Evolutionary conservation across 345 rosid genomes (phyloP).

Genomic region (Citrus sp.): DNA sequence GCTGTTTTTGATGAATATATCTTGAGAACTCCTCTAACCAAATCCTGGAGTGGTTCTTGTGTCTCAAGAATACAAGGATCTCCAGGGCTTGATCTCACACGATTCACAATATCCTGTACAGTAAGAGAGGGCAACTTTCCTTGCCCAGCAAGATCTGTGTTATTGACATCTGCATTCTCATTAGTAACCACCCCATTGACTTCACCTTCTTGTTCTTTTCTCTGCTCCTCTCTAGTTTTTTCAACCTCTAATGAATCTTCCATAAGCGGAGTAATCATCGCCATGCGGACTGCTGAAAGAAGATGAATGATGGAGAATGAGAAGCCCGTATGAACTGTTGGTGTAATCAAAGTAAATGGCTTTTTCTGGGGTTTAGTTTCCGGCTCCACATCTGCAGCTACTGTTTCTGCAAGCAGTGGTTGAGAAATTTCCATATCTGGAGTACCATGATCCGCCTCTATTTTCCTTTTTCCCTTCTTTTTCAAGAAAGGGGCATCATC

Average conservation of each 20-base stretch:
- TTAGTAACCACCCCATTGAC: slow-evolving; percentile 39
- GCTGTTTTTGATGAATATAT: slow-evolving; percentile 89
- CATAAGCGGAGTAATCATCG: slow-evolving; percentile 61
- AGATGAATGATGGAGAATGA: slow-evolving; percentile 95
- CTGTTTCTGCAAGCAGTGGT: slow-evolving; percentile 42
- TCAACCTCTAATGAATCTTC: slow-evolving; percentile 64
- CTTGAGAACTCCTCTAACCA: slow-evolving; percentile 92
- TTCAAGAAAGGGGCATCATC: slow-evolving; percentile 46
- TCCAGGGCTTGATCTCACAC: slow-evolving; percentile 86
- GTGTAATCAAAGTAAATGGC: slow-evolving; percentile 79
- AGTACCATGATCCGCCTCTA: slow-evolving; percentile 46
- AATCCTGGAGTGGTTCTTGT: slow-evolving; percentile 95
- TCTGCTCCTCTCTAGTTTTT: slow-evolving; percentile 50
- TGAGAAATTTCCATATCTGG: slow-evolving; percentile 55
- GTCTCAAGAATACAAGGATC: slow-evolving; percentile 94
- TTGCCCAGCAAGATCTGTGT: slow-evolving; percentile 37
- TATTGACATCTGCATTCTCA: slow-evolving; percentile 40
- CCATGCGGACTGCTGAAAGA: slow-evolving; percentile 90
- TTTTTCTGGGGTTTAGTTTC: slow-evolving; percentile 79
- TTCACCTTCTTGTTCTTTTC: slow-evolving; percentile 37
- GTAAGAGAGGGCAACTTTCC: slow-evolving; percentile 62
- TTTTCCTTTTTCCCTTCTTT: slow-evolving; percentile 70
- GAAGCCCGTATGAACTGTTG: slow-evolving; percentile 91
- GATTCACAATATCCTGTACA: slow-evolving; percentile 86
- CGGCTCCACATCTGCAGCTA: slow-evolving; percentile 49